Evolutionary conservation across 345 rosid genomes (phyloP), one percentile per base, ranked within the genome.

Genomic region (Populus simonii): DNA sequence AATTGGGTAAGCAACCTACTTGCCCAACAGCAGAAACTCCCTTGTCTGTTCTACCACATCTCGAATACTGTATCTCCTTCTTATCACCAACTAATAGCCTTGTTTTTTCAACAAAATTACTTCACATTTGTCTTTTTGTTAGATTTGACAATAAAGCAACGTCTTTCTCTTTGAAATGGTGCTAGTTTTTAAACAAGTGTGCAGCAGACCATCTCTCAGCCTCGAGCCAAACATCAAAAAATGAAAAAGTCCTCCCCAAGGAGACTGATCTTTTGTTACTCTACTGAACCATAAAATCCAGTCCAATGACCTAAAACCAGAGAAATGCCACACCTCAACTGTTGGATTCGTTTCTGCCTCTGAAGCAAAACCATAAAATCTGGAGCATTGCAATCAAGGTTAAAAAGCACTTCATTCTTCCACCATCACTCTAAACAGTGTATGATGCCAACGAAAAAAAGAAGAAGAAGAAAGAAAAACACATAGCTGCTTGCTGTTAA

Each of bases 1-100:
- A 9, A 3, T n/a, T 59, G 6, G 27, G 16, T 3, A 59, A 59
- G 27, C 65, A 59, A 45, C 86, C 85, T 78, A 96, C 99, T 85
- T 93, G 98, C 47, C 98, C 99, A 83, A 91, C 89, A 15, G 99
- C 89, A 9, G 99, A 96, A 79, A 93, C 98, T 78, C 98, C 99
- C 82, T 78, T 93, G 85, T 93, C 98, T 27, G 99, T 96, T 84
- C 98, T 91, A 72, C 97, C 98, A 55, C 99, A 96, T 84, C 99
- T 88, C 25, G 97, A 96, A 85, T 96, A 93, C 68, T 74, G 88
- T 78, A 85, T 85, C 43, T 89, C 88, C 86, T 91, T 92, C 89
- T 77, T 93, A 83, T 92, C 89, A 72, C 94, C 93, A 86, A 89
- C 84, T 73, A 90, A 84, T 77, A 96, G 99, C 78, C 88, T 85